Percentiles rank a stretch among this genome's conserved stretches.
phyloP scores from a whole-genome alignment of 345 rosid genomes.

The Barbarea vulgaris region DNA sequence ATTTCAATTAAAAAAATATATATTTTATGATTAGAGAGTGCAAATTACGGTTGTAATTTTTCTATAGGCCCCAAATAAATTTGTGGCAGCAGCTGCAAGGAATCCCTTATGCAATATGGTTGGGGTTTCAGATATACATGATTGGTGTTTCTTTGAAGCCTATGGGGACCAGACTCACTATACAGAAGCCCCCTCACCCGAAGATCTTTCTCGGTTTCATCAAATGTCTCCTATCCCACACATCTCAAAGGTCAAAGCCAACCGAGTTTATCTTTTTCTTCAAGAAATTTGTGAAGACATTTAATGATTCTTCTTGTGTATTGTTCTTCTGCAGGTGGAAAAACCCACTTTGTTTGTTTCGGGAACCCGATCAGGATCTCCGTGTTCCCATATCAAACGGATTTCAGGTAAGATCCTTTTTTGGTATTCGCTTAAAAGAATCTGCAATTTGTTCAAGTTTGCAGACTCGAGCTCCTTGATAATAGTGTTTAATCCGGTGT shows the following conservation, averaged over 20 bases:
- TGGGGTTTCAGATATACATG: constrained; percentile 85
- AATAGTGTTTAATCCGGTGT: constrained; percentile 3
- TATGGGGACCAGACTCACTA: constrained; percentile 64
- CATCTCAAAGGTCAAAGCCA: constrained; percentile 67
- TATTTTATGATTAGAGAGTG: too few relatives aligned
- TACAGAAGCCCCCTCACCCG: constrained; percentile 74
- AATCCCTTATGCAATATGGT: constrained; percentile 93
- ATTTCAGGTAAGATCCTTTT: constrained; percentile 61
- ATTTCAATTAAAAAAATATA: too few relatives aligned
- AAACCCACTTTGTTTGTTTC: constrained; percentile 80
- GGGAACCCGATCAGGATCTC: constrained; percentile 84
- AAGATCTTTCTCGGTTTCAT: constrained; percentile 63
- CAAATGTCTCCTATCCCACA: constrained; percentile 85
- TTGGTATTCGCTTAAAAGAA: neutral
- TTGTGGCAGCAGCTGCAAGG: constrained; percentile 82
- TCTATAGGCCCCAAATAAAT: constrained; percentile 77
- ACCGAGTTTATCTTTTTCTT: neutral
- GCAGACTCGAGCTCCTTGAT: neutral
- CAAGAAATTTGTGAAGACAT: too few relatives aligned
- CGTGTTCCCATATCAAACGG: constrained; percentile 88
- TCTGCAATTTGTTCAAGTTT: constrained; percentile 15
- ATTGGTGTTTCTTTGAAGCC: constrained; percentile 79
- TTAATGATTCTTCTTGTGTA: constrained; percentile 1
- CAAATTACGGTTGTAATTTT: too few relatives aligned
- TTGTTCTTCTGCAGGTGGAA: constrained; percentile 70